A percentile compares a stretch with the other conserved stretches of the same genome.
phyloP scores from a whole-genome alignment of 1,139 yeast genomes.

The Candida tunisiensis region DNA sequence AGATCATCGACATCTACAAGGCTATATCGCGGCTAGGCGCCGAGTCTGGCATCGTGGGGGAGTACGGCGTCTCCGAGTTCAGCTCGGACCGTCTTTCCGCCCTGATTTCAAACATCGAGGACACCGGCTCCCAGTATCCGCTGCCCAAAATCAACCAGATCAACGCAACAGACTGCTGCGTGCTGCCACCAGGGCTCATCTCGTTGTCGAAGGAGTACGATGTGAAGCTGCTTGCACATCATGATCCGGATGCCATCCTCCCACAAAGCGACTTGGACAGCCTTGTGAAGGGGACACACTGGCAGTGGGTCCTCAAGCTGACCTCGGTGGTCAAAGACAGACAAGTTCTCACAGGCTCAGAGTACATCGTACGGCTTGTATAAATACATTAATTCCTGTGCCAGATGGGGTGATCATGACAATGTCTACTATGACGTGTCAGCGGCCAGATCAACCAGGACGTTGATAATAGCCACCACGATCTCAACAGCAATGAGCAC shows the following conservation, averaged over 20 bases:
- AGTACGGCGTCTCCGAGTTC: constrained; percentile 16
- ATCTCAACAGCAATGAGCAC: constrained; percentile 89
- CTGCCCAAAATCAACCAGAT: constrained; percentile 14
- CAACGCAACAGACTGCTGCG: constrained; percentile 18
- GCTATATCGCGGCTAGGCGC: constrained; percentile 1
- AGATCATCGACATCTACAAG: too few species aligned
- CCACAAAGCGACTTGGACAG: not conserved
- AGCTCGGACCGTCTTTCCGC: constrained; percentile 9
- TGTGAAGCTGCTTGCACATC: constrained; percentile 16
- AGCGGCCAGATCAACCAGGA: constrained; percentile 15
- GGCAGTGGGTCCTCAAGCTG: constrained; percentile 15
- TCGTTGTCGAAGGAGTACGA: constrained; percentile 9
- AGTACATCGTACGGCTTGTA: constrained; percentile 10
- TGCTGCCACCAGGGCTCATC: constrained; percentile 15
- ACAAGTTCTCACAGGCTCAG: constrained; percentile 14
- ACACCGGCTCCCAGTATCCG: constrained; percentile 2
- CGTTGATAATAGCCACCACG: constrained; percentile 68
- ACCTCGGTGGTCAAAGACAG: constrained; percentile 12
- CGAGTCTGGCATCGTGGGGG: constrained; percentile 1
- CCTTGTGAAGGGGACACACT: constrained; percentile 1
- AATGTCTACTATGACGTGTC: constrained; percentile 2
- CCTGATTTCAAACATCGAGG: constrained; percentile 6
- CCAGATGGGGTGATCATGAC: not conserved
- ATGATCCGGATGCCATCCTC: constrained; percentile 9
- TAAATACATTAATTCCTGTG: not conserved